phyloP scores from a whole-genome alignment of 2,329 filamentous ascomycete genomes.

The Fragosphaeria purpurea region DNA sequence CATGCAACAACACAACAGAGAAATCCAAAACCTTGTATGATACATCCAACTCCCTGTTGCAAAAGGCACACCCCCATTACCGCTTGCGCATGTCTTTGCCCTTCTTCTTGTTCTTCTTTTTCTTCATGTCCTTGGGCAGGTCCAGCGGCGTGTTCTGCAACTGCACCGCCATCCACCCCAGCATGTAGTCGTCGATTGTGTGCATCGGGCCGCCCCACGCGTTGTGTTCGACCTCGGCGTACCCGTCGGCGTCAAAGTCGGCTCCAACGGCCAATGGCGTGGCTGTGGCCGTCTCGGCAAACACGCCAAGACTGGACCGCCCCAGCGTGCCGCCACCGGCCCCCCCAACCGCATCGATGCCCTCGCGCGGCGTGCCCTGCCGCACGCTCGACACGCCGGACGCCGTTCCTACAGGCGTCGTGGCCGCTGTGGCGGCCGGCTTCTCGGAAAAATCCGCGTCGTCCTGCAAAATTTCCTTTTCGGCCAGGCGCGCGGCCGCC shows the following conservation, averaged over 20 bases:
- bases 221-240: slow-evolving; percentile 46
- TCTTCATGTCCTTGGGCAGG: slow-evolving; percentile 55
- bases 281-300: slow-evolving; percentile 22
- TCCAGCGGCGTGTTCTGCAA: slow-evolving; percentile 51
- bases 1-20: too few relatives aligned
- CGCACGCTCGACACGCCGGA: slow-evolving; percentile 41
- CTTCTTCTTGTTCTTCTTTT: slow-evolving; percentile 49
- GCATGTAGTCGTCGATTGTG: slow-evolving; percentile 67
- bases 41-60: too few relatives aligned
- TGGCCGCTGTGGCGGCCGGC: slow-evolving; percentile 25
- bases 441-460: slow-evolving; percentile 76
- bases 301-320: slow-evolving; percentile 27
- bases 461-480: slow-evolving; percentile 80
- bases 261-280: slow-evolving; percentile 16
- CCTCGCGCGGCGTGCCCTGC: slow-evolving; percentile 39
- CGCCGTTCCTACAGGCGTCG: slow-evolving; percentile 34
- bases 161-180: slow-evolving; percentile 55
- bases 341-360: slow-evolving; percentile 18
- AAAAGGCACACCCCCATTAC: slow-evolving; percentile 11
- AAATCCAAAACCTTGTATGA: too few relatives aligned
- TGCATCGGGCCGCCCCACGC: slow-evolving; percentile 48
- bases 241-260: slow-evolving; percentile 17
- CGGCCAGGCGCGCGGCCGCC: slow-evolving; percentile 73
- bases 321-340: slow-evolving; percentile 12
- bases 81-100: slow-evolving; percentile 48